Conservation (phyloP, 2,329 filamentous ascomycete species). For the Cercospora nicotianae region DNA sequence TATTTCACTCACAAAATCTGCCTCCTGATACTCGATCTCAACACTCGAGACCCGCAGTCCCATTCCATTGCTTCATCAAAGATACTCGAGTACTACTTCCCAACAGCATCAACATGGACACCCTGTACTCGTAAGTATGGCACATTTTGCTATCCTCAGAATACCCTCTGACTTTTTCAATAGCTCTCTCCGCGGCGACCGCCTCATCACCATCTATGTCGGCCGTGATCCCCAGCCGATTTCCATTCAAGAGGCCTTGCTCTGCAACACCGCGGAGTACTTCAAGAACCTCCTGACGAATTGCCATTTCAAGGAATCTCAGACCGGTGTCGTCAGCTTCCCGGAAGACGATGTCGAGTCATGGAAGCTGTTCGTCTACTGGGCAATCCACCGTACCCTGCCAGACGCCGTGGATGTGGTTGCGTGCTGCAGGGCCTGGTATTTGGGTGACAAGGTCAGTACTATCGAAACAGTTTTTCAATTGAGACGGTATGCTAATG, state of each 20-base stretch:
- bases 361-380: background rate
- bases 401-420: background rate
- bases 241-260: background rate
- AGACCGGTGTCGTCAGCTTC: background rate
- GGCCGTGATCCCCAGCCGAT: background rate
- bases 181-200: background rate
- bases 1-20: background rate
- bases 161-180: background rate
- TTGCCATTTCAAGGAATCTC: background rate
- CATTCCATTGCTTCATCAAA: background rate
- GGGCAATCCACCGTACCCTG: background rate
- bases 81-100: background rate
- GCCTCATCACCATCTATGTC: background rate
- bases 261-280: background rate
- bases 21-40: background rate
- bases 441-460: background rate
- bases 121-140: background rate
- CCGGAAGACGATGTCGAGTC: background rate
- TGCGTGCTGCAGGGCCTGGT: background rate
- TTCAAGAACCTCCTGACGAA: background rate
- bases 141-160: background rate
- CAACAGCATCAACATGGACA: background rate
- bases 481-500: background rate
- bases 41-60: background rate
- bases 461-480: background rate